These are phyloP conservation scores for Citrus trifoliata DNA, from an alignment of 345 rosid genomes.

Conservation along the genomic window DNA sequence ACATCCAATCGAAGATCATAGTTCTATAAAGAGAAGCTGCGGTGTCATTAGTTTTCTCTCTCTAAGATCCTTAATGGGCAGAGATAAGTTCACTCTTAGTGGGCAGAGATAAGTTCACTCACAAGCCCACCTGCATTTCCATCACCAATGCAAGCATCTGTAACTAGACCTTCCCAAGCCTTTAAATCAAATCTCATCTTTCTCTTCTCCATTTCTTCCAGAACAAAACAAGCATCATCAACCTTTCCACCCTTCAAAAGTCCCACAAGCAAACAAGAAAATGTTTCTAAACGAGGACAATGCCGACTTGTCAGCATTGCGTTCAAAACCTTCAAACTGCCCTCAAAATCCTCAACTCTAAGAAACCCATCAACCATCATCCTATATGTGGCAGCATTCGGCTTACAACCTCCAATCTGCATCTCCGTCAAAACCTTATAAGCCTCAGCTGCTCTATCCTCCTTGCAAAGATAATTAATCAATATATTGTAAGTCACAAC, in stretches of 20 bases:
- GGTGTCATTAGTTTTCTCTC: background rate
- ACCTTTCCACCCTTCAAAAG: constrained; percentile 48
- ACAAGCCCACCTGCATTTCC: constrained; percentile 34
- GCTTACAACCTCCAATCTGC: constrained; percentile 73
- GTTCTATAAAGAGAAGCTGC: background rate
- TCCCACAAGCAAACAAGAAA: constrained; percentile 49
- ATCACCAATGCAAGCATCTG: constrained; percentile 34
- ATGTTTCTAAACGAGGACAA: constrained; percentile 57
- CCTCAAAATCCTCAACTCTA: constrained; percentile 55
- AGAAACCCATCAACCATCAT: constrained; percentile 86
- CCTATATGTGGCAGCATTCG: constrained; percentile 86
- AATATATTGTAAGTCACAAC: constrained; percentile 74
- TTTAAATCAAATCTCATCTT: constrained; percentile 42
- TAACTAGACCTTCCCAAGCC: constrained; percentile 54
- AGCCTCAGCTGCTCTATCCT: constrained; percentile 54
- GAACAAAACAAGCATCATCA: constrained; percentile 60
- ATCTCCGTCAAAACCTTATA: constrained; percentile 60
- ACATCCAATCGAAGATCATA: background rate
- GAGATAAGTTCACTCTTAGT: constrained; percentile 31
- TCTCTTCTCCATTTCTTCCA: constrained; percentile 78
- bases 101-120: constrained; percentile 29
- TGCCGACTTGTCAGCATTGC: constrained; percentile 68
- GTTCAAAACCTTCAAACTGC: constrained; percentile 65
- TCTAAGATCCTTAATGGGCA: background rate
- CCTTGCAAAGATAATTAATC: constrained; percentile 68